Evolutionary conservation across 495 filamentous ascomycete species (phyloP).

Genomic region (Haplographium delicatum): DNA sequence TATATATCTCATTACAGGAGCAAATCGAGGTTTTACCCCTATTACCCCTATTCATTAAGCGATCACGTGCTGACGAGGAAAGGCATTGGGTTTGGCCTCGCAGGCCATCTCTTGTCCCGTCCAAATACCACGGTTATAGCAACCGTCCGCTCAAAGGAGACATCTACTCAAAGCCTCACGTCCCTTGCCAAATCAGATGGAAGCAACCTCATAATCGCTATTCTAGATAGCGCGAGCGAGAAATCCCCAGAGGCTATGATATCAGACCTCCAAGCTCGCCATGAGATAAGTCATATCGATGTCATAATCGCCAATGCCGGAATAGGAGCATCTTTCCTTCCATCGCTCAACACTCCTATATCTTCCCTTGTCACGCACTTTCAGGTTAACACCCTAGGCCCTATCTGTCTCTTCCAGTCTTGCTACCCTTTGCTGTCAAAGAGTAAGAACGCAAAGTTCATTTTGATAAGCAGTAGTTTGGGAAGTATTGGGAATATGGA

Average conservation of each 20-base stretch:
- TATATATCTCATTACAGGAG: constrained; percentile 20
- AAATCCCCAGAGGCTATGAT: background rate
- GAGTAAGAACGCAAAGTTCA: constrained; percentile 21
- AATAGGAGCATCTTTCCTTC: constrained; percentile 4
- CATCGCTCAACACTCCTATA: background rate
- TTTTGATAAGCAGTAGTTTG: constrained; percentile 28
- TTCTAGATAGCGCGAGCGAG: background rate
- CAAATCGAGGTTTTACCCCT: constrained; percentile 19
- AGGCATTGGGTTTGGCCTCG: constrained; percentile 23
- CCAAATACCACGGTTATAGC: constrained; percentile 21
- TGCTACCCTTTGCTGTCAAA: constrained; percentile 25
- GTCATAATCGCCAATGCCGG: constrained; percentile 22
- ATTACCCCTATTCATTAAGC: constrained; percentile 14
- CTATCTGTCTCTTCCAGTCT: constrained; percentile 28
- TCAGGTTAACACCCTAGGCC: constrained; percentile 28
- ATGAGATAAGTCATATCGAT: constrained; percentile 13
- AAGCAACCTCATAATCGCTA: constrained; percentile 14
- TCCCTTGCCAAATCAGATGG: constrained; percentile 1
- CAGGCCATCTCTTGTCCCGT: constrained; percentile 9
- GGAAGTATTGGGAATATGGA: constrained; percentile 31
- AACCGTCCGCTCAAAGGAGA: constrained; percentile 7
- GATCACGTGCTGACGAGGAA: background rate
- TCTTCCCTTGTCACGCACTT: constrained; percentile 22
- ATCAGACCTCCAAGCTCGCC: background rate
- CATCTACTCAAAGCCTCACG: constrained; percentile 4